Evolutionary conservation across 2,329 filamentous ascomycete species (phyloP).

Genomic region (Paecilomyces dactylethromorphus): DNA sequence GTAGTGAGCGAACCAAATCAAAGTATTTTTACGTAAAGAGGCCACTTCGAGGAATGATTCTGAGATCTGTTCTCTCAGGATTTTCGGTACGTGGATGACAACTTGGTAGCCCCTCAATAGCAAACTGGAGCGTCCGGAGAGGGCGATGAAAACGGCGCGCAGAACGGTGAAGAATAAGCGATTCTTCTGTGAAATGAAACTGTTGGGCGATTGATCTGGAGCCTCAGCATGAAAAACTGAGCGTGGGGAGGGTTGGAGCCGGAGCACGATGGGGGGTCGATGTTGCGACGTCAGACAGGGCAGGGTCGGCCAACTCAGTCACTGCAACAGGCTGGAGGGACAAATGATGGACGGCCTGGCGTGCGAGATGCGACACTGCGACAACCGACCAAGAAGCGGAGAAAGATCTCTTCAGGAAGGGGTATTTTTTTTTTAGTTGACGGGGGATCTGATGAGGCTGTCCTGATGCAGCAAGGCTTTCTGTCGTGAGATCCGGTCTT

Average conservation of each 20-base stretch:
- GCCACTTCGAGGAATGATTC: not conserved
- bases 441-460: not conserved
- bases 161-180: not conserved
- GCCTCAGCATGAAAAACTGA: not conserved
- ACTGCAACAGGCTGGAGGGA: constrained; percentile 13
- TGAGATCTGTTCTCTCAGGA: not conserved
- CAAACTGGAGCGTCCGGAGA: not conserved
- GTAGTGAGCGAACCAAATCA: constrained; percentile 12
- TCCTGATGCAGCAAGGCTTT: not conserved
- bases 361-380: not conserved
- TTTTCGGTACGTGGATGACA: not conserved
- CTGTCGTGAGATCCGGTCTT: not conserved
- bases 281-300: constrained; percentile 14
- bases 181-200: not conserved
- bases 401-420: not conserved
- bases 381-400: constrained; percentile 5
- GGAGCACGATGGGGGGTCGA: constrained; percentile 8
- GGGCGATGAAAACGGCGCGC: not conserved
- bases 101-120: not conserved
- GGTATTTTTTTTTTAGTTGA: constrained; percentile 1
- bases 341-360: constrained; percentile 17
- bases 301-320: constrained; percentile 8
- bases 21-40: constrained; percentile 9
- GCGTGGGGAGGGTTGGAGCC: constrained; percentile 1
- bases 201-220: not conserved